Percentiles rank a stretch among this genome's conserved stretches.
Conservation (phyloP, 768 basidiomycete genomes). For the Mycena indigotica region DNA sequence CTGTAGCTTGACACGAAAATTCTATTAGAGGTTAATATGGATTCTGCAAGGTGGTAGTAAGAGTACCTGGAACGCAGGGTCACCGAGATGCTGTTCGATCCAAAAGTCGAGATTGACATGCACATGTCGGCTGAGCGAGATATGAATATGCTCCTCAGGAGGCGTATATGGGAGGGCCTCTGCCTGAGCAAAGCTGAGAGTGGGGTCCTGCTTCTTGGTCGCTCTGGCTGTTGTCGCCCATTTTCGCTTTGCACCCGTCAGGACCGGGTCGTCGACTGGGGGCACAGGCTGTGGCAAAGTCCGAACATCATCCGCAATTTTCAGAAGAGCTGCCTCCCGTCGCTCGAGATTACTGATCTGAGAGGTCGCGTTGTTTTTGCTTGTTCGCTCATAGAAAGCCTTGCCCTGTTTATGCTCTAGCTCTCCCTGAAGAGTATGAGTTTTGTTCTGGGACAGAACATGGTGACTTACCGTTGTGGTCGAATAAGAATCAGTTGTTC, state of each 20-base stretch:
- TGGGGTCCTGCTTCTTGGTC: neutral
- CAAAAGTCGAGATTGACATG: neutral
- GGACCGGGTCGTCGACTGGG: neutral
- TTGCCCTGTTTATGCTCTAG: slow-evolving; percentile 39
- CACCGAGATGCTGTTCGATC: neutral
- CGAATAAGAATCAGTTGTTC: no score
- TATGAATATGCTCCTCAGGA: neutral
- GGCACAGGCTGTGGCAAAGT: neutral
- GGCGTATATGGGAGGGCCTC: neutral
- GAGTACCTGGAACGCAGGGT: neutral
- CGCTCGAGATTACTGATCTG: slow-evolving; percentile 30
- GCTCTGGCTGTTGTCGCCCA: neutral
- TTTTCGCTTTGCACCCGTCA: neutral
- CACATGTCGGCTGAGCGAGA: neutral
- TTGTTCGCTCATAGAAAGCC: slow-evolving; percentile 32
- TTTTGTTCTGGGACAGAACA: neutral
- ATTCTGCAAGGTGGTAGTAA: neutral
- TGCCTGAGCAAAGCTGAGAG: neutral
- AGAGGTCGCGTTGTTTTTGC: slow-evolving; percentile 27
- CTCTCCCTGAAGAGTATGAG: slow-evolving; percentile 34
- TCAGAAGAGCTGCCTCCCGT: slow-evolving; percentile 17
- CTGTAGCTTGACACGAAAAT: neutral
- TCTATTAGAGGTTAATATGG: neutral
- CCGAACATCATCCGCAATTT: neutral
- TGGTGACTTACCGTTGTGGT: slow-evolving; percentile 31